These are phyloP conservation scores for Pontederia crassipes DNA, from an alignment of 176 grass and related monocot genomes.

Conservation along the genomic window DNA sequence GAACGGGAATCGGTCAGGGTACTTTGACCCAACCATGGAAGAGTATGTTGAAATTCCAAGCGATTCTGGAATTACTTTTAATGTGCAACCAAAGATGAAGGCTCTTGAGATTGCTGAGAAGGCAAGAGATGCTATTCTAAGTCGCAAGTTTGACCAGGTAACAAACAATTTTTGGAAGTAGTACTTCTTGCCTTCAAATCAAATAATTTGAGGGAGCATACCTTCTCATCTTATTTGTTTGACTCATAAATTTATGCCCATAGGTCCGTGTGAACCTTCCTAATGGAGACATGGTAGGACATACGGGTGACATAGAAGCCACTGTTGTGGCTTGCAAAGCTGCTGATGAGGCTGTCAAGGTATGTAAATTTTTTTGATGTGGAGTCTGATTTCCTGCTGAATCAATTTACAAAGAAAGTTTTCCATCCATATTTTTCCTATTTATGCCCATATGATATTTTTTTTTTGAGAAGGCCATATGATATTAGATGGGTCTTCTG, in stretches of 20 bases:
- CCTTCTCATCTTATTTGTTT: not conserved
- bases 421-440: not conserved
- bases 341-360: constrained; percentile 90
- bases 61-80: constrained; percentile 86
- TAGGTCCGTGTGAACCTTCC: constrained; percentile 91
- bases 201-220: no score
- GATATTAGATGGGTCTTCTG: no score
- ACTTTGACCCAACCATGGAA: constrained; percentile 72
- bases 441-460: no score
- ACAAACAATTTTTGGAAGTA: not conserved
- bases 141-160: constrained; percentile 93
- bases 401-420: no score
- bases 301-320: constrained; percentile 94
- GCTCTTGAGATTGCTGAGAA: constrained; percentile 82
- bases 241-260: not conserved
- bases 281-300: constrained; percentile 92
- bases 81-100: constrained; percentile 91
- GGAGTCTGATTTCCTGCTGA: not conserved
- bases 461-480: no score
- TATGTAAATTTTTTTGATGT: constrained; percentile 5
- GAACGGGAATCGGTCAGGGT: constrained; percentile 94
- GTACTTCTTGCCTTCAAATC: not conserved
- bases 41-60: constrained; percentile 86
- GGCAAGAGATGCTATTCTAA: constrained; percentile 64
- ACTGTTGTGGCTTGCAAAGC: constrained; percentile 83